Conservation (phyloP, 768 basidiomycete genomes). For the Phylloporus arenicola region DNA sequence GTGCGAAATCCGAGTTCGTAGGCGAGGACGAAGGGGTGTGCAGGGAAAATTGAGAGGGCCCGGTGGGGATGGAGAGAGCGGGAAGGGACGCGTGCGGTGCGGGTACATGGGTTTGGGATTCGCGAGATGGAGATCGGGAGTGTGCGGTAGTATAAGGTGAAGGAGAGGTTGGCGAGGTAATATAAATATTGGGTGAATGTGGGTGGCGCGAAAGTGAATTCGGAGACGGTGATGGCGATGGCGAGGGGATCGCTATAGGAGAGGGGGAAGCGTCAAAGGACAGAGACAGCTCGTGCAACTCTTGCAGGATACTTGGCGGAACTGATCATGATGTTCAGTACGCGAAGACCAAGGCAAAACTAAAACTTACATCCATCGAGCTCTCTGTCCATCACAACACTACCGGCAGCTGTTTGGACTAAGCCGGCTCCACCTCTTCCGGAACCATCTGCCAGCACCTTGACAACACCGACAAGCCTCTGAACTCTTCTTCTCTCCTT, state of each 20-base stretch:
- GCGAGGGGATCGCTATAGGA: conserved; percentile 17
- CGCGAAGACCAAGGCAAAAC: neutral
- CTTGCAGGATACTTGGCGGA: conserved; percentile 18
- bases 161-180: conserved; percentile 58
- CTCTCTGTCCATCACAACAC: conserved; percentile 5
- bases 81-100: conserved; percentile 7
- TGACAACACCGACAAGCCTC: conserved; percentile 53
- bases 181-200: conserved; percentile 60
- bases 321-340: conserved; percentile 13
- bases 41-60: conserved; percentile 11
- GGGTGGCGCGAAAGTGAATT: conserved; percentile 11
- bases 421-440: conserved; percentile 32
- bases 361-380: conserved; percentile 12
- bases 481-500: conserved; percentile 62
- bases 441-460: conserved; percentile 58
- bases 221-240: conserved; percentile 27
- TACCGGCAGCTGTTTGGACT: neutral
- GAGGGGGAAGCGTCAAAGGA: conserved; percentile 21
- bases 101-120: conserved; percentile 10
- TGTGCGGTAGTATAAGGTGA: conserved; percentile 22
- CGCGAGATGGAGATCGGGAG: conserved; percentile 17
- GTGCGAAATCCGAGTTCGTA: conserved; percentile 19
- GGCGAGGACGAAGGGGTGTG: conserved; percentile 29
- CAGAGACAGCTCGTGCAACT: conserved; percentile 25
- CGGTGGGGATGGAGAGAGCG: conserved; percentile 1